Conservation (phyloP, 2,329 filamentous ascomycete species). For the Alternaria consortialis region DNA sequence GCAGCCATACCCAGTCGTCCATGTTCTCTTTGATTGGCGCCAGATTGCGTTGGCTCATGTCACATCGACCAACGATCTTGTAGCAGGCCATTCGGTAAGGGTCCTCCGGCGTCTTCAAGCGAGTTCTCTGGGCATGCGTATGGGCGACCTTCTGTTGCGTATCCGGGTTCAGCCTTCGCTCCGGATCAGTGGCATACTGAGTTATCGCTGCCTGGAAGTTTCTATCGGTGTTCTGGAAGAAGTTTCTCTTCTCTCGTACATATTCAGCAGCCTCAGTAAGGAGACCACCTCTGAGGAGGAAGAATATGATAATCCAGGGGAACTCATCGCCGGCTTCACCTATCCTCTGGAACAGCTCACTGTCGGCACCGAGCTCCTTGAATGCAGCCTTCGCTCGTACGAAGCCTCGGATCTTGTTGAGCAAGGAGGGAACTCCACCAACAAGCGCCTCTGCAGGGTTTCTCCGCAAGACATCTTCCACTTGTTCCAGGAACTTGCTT, state of each 20-base stretch:
- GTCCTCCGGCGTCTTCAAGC: conserved; percentile 87
- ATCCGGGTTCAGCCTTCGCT: conserved; percentile 78
- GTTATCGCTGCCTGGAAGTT: conserved; percentile 89
- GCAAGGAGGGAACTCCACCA: conserved; percentile 84
- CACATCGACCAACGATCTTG: conserved; percentile 89
- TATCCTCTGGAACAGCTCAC: conserved; percentile 79
- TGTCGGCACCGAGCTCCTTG: conserved; percentile 85
- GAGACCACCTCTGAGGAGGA: conserved; percentile 84
- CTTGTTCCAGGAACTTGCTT: conserved; percentile 77
- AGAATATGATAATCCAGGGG: conserved; percentile 95
- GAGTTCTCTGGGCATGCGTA: conserved; percentile 85
- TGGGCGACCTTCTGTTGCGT: conserved; percentile 87
- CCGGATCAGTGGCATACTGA: conserved; percentile 78
- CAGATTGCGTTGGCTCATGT: conserved; percentile 65
- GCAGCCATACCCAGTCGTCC: conserved; percentile 74
- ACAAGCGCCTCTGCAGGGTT: conserved; percentile 89
- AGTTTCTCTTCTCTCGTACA: conserved; percentile 80
- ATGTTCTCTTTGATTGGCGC: conserved; percentile 67
- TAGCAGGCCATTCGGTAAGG: conserved; percentile 97
- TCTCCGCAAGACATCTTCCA: conserved; percentile 80
- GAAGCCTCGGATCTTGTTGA: conserved; percentile 92
- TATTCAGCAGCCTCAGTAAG: conserved; percentile 86
- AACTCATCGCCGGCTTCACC: conserved; percentile 72
- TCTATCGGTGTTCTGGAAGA: conserved; percentile 89
- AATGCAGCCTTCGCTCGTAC: conserved; percentile 81